Evolutionary conservation across 345 rosid species (phyloP).

Genomic region (Populus nigra): DNA sequence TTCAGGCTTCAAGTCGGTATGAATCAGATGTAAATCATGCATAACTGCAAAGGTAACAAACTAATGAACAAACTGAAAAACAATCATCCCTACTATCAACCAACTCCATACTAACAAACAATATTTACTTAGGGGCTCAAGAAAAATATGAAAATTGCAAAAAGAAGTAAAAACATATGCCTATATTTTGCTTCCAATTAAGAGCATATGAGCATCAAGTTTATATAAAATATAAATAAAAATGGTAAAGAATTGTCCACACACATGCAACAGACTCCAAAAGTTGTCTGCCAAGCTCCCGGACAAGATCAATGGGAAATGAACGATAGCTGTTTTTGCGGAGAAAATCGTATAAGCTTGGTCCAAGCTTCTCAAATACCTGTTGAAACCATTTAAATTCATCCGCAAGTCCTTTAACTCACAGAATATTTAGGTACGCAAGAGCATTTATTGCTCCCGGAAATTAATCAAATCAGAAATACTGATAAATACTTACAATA

Average conservation of each 20-base stretch:
- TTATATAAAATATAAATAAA: constrained; percentile 40
- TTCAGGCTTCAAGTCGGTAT: constrained; percentile 86
- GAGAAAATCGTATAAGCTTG: constrained; percentile 32
- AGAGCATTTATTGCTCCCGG: constrained; percentile 32
- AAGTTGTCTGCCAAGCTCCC: constrained; percentile 35
- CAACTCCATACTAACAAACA: constrained; percentile 10
- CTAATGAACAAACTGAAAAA: constrained; percentile 11
- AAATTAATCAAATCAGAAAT: constrained; percentile 30
- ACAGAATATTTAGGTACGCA: constrained; percentile 39
- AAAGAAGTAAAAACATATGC: constrained; percentile 11
- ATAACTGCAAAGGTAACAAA: constrained; percentile 49
- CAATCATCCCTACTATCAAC: constrained; percentile 11
- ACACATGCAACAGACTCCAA: constrained; percentile 36
- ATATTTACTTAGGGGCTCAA: background rate
- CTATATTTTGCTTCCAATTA: constrained; percentile 4
- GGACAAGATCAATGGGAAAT: constrained; percentile 31
- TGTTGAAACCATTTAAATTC: constrained; percentile 26
- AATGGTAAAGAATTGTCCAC: constrained; percentile 53
- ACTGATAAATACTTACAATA: constrained; percentile 34
- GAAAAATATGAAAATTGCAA: background rate
- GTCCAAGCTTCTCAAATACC: constrained; percentile 33
- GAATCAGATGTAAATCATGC: constrained; percentile 72
- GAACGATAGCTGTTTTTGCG: constrained; percentile 32
- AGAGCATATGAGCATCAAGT: constrained; percentile 25
- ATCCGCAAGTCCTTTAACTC: constrained; percentile 32